Conservation (phyloP, 2,329 filamentous ascomycete genomes). For the Trichoderma pleuroti region DNA sequence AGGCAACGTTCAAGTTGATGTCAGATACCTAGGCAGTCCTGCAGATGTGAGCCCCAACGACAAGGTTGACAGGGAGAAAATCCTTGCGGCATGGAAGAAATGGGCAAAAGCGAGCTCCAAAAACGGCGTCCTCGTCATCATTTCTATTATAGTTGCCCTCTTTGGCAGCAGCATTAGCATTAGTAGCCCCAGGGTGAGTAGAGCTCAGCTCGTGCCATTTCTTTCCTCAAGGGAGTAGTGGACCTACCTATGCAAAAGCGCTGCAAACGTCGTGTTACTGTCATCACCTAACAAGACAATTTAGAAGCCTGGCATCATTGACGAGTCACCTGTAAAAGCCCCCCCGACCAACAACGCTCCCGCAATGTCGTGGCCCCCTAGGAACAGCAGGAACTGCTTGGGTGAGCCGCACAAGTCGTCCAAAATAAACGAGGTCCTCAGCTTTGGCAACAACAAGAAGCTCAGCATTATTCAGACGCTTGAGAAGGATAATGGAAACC, state of each 20-base stretch:
- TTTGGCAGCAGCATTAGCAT: constrained; percentile 23
- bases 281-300: background rate
- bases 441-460: constrained; percentile 35
- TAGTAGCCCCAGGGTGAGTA: constrained; percentile 31
- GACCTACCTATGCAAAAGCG: background rate
- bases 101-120: constrained; percentile 34
- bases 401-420: constrained; percentile 24
- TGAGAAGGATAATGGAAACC: constrained; percentile 22
- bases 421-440: constrained; percentile 25
- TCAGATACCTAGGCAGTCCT: constrained; percentile 34
- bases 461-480: constrained; percentile 42
- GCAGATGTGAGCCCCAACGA: constrained; percentile 36
- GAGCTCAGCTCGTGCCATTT: background rate
- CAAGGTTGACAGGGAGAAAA: constrained; percentile 26
- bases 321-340: constrained; percentile 26
- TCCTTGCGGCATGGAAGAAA: constrained; percentile 36
- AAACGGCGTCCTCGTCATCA: constrained; percentile 31
- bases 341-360: constrained; percentile 20
- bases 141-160: constrained; percentile 33
- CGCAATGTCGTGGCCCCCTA: constrained; percentile 29
- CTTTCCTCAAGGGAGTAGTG: background rate
- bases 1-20: constrained; percentile 46
- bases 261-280: background rate
- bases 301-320: constrained; percentile 24
- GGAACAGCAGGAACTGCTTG: constrained; percentile 24